Evolutionary conservation across 148 eudicot species (phyloP).

Genomic region (Chenopodium quinoa): DNA sequence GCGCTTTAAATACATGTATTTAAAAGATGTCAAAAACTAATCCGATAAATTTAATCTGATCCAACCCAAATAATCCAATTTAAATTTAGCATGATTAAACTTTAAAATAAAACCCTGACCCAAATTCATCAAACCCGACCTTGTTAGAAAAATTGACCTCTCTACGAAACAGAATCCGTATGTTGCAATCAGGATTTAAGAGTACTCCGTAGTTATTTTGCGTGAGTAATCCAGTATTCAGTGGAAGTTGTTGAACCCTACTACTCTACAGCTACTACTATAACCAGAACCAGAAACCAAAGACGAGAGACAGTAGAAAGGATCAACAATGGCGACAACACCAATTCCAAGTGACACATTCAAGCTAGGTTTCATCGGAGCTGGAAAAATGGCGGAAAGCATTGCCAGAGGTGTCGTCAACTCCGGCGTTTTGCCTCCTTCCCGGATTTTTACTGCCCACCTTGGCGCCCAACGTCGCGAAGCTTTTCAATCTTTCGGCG

Average conservation of each 20-base stretch:
- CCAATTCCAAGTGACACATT: constrained; percentile 60
- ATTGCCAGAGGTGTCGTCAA: constrained; percentile 81
- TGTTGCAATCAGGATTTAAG: no score
- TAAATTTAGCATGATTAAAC: no score
- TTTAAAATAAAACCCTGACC: no score
- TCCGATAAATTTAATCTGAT: no score
- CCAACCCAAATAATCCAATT: no score
- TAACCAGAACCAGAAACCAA: neutral
- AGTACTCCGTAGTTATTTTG: no score
- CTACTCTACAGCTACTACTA: neutral
- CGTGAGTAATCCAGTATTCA: no score
- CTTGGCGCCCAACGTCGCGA: constrained; percentile 51
- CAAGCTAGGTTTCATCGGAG: constrained; percentile 92
- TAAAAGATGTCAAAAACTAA: no score
- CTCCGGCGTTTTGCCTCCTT: constrained; percentile 73
- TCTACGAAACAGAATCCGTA: no score
- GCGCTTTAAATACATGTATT: no score
- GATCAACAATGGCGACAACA: constrained; percentile 26
- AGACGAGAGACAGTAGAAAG: neutral
- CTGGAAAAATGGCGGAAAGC: constrained; percentile 98
- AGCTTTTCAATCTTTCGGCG: constrained; percentile 85
- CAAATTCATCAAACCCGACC: no score
- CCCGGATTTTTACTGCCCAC: constrained; percentile 78
- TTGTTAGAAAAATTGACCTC: no score
- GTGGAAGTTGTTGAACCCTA: neutral